phyloP scores from a whole-genome alignment of 345 rosid species.

The Eucalyptus polybractea region DNA sequence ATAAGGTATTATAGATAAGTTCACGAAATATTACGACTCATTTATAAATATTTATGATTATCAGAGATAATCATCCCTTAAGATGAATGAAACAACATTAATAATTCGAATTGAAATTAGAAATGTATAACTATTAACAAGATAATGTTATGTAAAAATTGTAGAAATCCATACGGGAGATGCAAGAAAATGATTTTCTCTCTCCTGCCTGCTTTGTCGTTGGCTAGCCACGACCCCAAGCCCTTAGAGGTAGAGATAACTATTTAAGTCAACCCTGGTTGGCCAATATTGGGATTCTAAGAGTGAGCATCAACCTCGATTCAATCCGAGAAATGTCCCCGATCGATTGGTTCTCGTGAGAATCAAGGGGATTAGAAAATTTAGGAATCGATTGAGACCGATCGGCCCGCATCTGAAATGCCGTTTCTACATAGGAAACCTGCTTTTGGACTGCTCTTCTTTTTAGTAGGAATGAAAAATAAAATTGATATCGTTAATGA shows the following conservation, averaged over 20 bases:
- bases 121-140: not conserved
- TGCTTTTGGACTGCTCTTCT: not conserved
- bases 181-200: not conserved
- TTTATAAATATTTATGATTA: not conserved
- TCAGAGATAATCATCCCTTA: not conserved
- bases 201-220: not conserved
- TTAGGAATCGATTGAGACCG: not conserved
- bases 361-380: not conserved
- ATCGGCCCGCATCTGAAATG: not conserved
- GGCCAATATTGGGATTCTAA: not conserved
- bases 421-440: not conserved
- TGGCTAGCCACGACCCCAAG: not conserved
- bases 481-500: not conserved
- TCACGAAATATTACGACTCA: accelerated
- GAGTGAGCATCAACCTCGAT: not conserved
- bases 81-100: not conserved
- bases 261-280: not conserved
- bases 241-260: not conserved
- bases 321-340: not conserved
- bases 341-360: not conserved
- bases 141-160: not conserved
- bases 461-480: not conserved
- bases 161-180: not conserved
- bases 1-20: not conserved
- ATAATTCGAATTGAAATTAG: not conserved